A percentile compares a stretch with the other conserved stretches of the same genome.
Evolutionary conservation across 139 green algal genomes (phyloP).

Genomic region (Chlorella vulgaris): DNA sequence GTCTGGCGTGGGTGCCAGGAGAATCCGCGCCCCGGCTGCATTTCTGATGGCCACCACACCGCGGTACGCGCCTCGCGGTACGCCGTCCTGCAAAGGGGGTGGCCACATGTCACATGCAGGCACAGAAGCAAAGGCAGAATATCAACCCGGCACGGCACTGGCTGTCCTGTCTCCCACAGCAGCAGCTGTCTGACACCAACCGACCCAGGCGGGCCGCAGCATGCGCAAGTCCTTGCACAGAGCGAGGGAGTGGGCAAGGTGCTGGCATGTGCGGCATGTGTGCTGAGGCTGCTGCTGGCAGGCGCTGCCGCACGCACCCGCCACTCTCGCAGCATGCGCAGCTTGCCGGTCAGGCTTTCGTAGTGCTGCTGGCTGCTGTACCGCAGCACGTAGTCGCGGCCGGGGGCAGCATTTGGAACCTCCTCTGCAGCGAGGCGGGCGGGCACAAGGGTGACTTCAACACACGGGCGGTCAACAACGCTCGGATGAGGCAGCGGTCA

Average conservation of each 20-base stretch:
- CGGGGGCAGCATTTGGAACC: not conserved
- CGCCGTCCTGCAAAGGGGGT: conserved; percentile 45
- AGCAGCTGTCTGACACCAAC: too few species aligned
- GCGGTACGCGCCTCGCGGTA: conserved; percentile 47
- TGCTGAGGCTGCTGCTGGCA: not conserved
- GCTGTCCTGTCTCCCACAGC: too few species aligned
- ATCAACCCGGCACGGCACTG: too few species aligned
- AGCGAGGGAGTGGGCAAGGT: too few species aligned
- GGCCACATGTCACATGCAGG: too few species aligned
- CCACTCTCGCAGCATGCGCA: conserved; percentile 46
- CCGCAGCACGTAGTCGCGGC: conserved; percentile 27
- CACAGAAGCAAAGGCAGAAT: too few species aligned
- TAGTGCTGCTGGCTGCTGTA: conserved; percentile 48
- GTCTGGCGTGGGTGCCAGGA: conserved; percentile 24
- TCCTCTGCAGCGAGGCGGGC: conserved; percentile 9
- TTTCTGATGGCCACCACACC: conserved; percentile 42
- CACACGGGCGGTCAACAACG: too few species aligned
- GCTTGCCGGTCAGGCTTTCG: conserved; percentile 32
- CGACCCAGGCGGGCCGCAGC: too few species aligned
- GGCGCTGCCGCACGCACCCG: conserved; percentile 4
- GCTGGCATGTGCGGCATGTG: too few species aligned
- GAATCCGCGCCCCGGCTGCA: conserved; percentile 1
- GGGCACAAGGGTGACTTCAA: not conserved
- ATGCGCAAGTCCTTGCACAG: too few species aligned
- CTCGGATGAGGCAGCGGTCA: too few species aligned